Evolutionary conservation across 2,329 filamentous ascomycete genomes (phyloP).

Genomic region (Diplodia mutila): DNA sequence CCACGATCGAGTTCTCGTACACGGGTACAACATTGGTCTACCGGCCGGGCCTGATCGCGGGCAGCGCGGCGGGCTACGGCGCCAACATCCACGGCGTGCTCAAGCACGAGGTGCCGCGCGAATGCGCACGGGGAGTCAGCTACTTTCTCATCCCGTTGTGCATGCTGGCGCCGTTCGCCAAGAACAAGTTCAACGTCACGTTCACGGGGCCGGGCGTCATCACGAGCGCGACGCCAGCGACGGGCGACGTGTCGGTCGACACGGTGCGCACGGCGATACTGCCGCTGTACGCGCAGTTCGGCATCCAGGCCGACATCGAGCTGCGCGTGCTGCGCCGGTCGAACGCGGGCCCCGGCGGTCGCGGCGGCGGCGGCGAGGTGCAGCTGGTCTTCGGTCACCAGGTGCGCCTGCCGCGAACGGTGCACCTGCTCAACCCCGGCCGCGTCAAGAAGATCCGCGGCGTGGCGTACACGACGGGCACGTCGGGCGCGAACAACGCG

Average conservation of each 20-base stretch:
- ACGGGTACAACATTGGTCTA: constrained; percentile 93
- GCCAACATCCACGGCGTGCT: constrained; percentile 73
- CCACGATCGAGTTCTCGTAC: constrained; percentile 92
- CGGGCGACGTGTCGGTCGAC: constrained; percentile 86
- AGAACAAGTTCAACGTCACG: constrained; percentile 85
- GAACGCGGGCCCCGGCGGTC: constrained; percentile 70
- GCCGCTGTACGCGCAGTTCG: constrained; percentile 87
- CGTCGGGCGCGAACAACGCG: constrained; percentile 89
- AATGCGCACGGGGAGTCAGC: constrained; percentile 78
- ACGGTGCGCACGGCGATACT: constrained; percentile 91
- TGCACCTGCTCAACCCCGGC: constrained; percentile 84
- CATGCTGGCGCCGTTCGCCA: constrained; percentile 89
- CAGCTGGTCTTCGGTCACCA: constrained; percentile 93
- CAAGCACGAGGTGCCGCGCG: constrained; percentile 76
- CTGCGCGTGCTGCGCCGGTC: constrained; percentile 79
- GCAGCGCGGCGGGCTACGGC: constrained; percentile 75
- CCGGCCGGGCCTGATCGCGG: constrained; percentile 88
- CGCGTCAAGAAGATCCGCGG: constrained; percentile 86
- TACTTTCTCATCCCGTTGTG: constrained; percentile 92
- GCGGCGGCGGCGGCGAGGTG: constrained; percentile 87
- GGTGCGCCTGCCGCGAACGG: constrained; percentile 87
- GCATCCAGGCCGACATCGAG: constrained; percentile 84
- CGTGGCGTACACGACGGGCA: constrained; percentile 91
- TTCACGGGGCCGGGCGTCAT: constrained; percentile 93
- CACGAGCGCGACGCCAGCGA: constrained; percentile 75